phyloP scores from a whole-genome alignment of 2,329 filamentous ascomycete species.

The Aspergillus ochraceus region DNA sequence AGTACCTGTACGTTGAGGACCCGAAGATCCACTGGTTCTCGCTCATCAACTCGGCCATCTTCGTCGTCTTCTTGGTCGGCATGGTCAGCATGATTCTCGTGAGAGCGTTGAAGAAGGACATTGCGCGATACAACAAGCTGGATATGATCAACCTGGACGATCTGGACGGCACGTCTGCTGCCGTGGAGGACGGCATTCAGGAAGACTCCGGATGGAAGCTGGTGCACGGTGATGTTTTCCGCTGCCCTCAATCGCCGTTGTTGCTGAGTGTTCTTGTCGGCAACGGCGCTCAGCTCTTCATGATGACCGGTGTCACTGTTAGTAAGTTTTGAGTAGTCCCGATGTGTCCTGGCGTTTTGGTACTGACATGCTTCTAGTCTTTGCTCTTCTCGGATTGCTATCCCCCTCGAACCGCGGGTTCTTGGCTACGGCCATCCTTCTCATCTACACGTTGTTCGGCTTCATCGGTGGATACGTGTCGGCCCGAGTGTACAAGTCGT shows the following conservation, averaged over 20 bases:
- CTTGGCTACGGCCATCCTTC: conserved; percentile 85
- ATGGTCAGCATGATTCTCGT: conserved; percentile 93
- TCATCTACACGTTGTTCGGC: conserved; percentile 90
- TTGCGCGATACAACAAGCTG: conserved; percentile 91
- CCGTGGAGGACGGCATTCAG: conserved; percentile 85
- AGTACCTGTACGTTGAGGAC: conserved; percentile 95
- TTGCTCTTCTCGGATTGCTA: conserved; percentile 90
- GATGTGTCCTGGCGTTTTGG: neutral
- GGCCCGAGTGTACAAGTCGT: conserved; percentile 88
- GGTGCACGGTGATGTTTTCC: conserved; percentile 96
- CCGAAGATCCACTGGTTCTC: conserved; percentile 99
- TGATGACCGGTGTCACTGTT: conserved; percentile 95
- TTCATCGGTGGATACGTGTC: conserved; percentile 91
- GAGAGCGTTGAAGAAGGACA: conserved; percentile 87
- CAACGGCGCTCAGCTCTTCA: conserved; percentile 93
- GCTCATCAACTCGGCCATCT: conserved; percentile 91
- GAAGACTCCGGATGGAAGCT: conserved; percentile 99
- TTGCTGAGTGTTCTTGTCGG: conserved; percentile 85
- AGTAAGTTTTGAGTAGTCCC: conserved; percentile 35
- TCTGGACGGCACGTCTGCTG: conserved; percentile 71
- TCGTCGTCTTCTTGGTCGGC: conserved; percentile 85
- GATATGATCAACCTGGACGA: conserved; percentile 91
- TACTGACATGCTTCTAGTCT: conserved; percentile 49
- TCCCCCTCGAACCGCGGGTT: conserved; percentile 95
- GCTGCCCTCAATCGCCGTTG: conserved; percentile 77